Evolutionary conservation across 306 rosid genomes (phyloP).

Genomic region (Trifolium fragiferum): DNA sequence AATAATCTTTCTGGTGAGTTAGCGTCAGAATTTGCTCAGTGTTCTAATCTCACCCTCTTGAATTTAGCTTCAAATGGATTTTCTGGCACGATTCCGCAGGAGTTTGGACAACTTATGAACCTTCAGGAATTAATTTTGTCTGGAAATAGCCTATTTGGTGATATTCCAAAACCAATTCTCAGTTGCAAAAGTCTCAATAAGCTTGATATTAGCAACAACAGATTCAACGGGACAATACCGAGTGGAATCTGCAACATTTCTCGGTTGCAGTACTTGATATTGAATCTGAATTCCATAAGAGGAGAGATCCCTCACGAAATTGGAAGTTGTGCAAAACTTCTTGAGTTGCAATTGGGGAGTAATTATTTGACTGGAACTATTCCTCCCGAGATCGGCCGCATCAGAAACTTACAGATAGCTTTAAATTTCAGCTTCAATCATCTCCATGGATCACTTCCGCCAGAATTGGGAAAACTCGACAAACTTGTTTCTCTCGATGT

Average conservation of each 20-base stretch:
- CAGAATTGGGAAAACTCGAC: constrained; percentile 88
- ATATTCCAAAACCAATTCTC: constrained; percentile 77
- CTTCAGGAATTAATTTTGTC: constrained; percentile 95
- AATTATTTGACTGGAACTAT: constrained; percentile 80
- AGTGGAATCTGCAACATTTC: constrained; percentile 82
- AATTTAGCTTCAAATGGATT: constrained; percentile 94
- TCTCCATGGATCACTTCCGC: constrained; percentile 80
- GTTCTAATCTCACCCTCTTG: constrained; percentile 89
- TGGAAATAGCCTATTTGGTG: constrained; percentile 78
- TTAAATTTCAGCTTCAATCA: constrained; percentile 92
- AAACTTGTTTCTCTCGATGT: constrained; percentile 94
- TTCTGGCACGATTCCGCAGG: constrained; percentile 73
- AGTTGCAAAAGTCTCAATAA: constrained; percentile 86
- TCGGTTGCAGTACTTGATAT: constrained; percentile 85
- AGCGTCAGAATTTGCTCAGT: constrained; percentile 65
- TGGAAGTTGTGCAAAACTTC: constrained; percentile 87
- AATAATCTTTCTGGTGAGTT: constrained; percentile 86
- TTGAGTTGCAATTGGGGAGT: constrained; percentile 82
- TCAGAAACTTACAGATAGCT: constrained; percentile 95
- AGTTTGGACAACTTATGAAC: constrained; percentile 82
- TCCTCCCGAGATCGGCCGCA: constrained; percentile 75
- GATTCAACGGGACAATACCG: constrained; percentile 90
- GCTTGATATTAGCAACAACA: constrained; percentile 91
- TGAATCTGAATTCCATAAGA: constrained; percentile 84
- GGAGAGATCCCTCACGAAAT: constrained; percentile 94